Base-by-base conservation (phyloP, 331 rosid genomes). In the Rhamnella rubrinervis region DNA sequence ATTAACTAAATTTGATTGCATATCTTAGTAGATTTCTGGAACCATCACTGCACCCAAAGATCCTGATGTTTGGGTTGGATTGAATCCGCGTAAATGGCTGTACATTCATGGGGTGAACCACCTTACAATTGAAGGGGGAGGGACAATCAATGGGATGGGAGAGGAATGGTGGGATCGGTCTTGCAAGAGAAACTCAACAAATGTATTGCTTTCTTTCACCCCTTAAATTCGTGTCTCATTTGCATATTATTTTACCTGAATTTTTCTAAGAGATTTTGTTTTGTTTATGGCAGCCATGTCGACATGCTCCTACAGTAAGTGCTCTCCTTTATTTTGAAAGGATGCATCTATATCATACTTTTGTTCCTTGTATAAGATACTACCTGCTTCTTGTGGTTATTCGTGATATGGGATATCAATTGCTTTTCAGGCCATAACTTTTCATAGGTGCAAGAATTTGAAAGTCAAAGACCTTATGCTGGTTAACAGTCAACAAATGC, bases 81-180 rank as follows among this genome's bases (percentile, higher is more conserved):
- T 84, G 67, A 84, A 80, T 83, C 75, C 60, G 6, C 87, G 93
- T 5, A 93, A 87, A 82, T 90, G 98, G 97, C 76, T 93, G 63
- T 90, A 90, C 85, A 82, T 93, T 70, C 89, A 86, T 37, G 85
- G 83, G 60, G 85, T 93, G 82, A 93, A 87, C 67, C 87, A 87
- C 79, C 95, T 93, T 61, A 82, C 91, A 47, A 5, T 93, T 20
- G 82, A 85, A 37, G 98, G 98, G 25, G 90, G 90, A 66, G 98
- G 98, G 49, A 78, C 61, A 59, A 73, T 90, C 71, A 72, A 93
- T 61, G 98, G 98, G 70, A 90, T 79, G 96, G 98, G 98, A 66
- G 86, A 86, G 8, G 80, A 88, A 78, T 93, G 98, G 98, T 93
- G 98, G 98, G 76, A 85, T 56, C 88, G 75, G 19, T 93, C 98